Evolutionary conservation across 2,329 filamentous ascomycete species (phyloP), one percentile per base, ranked within the genome.

Genomic region (Ascosphaera pollenicola): DNA sequence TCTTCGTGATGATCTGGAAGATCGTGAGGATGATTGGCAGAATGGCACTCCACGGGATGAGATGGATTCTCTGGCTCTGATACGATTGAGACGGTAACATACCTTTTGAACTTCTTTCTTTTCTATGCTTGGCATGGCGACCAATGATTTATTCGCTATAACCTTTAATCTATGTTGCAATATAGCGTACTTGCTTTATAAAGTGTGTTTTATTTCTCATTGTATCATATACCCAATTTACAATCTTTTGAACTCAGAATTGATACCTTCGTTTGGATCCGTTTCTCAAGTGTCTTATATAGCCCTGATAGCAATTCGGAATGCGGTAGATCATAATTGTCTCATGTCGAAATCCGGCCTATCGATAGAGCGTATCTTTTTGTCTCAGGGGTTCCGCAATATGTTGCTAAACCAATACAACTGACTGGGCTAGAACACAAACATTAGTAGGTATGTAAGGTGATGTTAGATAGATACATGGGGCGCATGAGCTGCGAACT

Each of bases 21-120:
- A 56, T 80, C 11, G 59, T 79, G 28, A 61, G 74, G 43, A 73
- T 75, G 8, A 48, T 78, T 1, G 68, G 76, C 35, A 68, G 68
- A 36, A 74, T 73, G 2, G 51, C 71, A 0, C 61, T 73, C 38
- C 59, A 63, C 8, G 66, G 69, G 8, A 63, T 79, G n/a, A 67
- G 68, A 51, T 95, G 87, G 87, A 57, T 94, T 53, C 60, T 93
- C 45, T 93, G 81, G 81, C 55, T 89, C 47, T 81, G 56, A 61
- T 7, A 13, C 30, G 11, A 13, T 32, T 32, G 10, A 32, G n/a
- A 32, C 10, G 21, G 10, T 24, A 5, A 4, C 10, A 5, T 24
- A 5, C 18, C 15, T 39, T 39, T 39, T 30, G 8, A 15, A 5
- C 17, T 15, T 15, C 19, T 19, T 39, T 35, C 17, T 32, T 15